Base-by-base conservation (phyloP, 805 yeast genomes). In the Metschnikowia lunata region DNA sequence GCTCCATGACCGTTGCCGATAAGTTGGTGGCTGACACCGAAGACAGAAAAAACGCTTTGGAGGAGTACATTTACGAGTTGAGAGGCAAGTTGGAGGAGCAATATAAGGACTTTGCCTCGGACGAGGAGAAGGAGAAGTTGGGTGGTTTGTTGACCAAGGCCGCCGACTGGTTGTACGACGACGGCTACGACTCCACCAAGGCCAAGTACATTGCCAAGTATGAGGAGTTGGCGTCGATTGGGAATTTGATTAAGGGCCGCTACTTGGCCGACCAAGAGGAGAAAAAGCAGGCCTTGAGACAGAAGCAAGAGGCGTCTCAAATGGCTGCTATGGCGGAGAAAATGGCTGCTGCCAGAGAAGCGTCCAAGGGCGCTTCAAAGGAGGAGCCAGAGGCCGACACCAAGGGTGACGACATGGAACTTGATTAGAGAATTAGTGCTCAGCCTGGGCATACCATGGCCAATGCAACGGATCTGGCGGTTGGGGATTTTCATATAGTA, bases 101-200 rank as follows among this genome's bases (percentile, higher is more conserved):
- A 59, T 91, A 91, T 67, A 78, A 86, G 56, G 82, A 76, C 59
- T 93, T 90, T 65, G 97, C 97, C 46, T 78, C 85, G 55, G 95
- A 85, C 48, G 88, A 82, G 61, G 99, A 93, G 79, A 91, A 91
- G 80, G 74, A 72, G 53, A 85, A 79, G 63, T 77, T 93, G 61
- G 67, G 78, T 39, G 85, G 72, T 49, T 77, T 85, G 77, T 79
- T 93, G 64, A 66, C 76, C 62, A 84, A 82, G 67, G 82, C 98
- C 55, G 99, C 93, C 79, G 97, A 91, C 64, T 93, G 99, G 99
- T 81, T 93, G 62, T 93, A 93, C 71, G 96, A 86, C 51, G 99
- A 89, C 46, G 98, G 98, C 63, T 89, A 87, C 65, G 99, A 93
- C 69, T 80, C 97, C 51, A 78, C 90, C 62, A 90, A 93, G 81